Base-by-base conservation (phyloP, 2,329 filamentous ascomycete species). In the Claviceps spartinae region DNA sequence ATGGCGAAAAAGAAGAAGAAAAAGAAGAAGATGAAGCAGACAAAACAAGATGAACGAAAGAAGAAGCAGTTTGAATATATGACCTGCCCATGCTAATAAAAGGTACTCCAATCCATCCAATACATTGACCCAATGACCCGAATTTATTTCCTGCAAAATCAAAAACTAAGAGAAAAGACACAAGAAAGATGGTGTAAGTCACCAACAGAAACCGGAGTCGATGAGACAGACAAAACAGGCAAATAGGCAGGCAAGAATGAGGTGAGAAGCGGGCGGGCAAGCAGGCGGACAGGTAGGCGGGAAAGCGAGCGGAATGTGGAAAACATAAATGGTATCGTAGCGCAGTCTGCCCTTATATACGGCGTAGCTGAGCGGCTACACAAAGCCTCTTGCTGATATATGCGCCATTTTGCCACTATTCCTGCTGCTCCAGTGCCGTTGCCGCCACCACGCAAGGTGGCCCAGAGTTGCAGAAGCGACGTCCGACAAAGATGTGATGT, bases 41-140 rank as follows among this genome's bases (percentile, higher is more conserved):
- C 49, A 43, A 41, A 34, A 49, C 44, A 38, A 50, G 36, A 52
- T 34, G 18, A 36, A 34, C 30, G 4, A 11, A 34, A 34, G 30
- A 30, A 30, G 26, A 34, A 34, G 30, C 30, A 34, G 30, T 34
- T 9, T 34, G 8, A 20, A 44, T 22, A 22, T 18, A 14, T 34
- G 30, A 47, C 16, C 44, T 46, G 49, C 42, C 49, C 47, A 49
- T 49, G 47, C 49, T 50, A 51, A 46, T 49, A 53, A 64, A 67
- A 68, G 66, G 59, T 68, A 69, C 67, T 69, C 67, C 67, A 63
- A 63, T 64, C 66, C 67, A 63, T 64, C 65, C 66, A 50, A 67
- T 48, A 48, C 47, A 68, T 66, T 66, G 60, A 61, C 63, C 64
- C 62, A 57, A 45, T 47, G 62, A 62, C 56, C 63, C 61, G 58